Conservation (phyloP, 805 yeast genomes). For the Metschnikowia proteae region DNA sequence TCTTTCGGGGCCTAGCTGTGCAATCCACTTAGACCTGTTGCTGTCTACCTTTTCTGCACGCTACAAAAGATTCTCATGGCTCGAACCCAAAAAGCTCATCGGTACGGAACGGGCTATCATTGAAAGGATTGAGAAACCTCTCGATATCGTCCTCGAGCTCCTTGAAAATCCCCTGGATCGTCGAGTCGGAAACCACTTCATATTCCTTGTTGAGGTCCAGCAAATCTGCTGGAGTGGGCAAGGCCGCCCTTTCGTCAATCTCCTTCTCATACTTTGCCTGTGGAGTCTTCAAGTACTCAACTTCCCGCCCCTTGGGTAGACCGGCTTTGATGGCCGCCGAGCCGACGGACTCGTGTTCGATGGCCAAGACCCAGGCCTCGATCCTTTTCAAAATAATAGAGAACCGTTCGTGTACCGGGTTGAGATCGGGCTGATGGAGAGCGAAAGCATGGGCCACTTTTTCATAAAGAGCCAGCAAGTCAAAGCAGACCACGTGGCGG, state of each 20-base stretch:
- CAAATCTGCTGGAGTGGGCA: too few species aligned
- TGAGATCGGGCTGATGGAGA: not conserved
- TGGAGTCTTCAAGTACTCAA: constrained; percentile 16
- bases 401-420: constrained; percentile 10
- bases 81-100: constrained; percentile 4
- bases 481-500: constrained; percentile 1
- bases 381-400: constrained; percentile 23
- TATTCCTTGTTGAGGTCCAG: too few species aligned
- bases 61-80: not conserved
- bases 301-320: constrained; percentile 30
- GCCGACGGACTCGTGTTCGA: constrained; percentile 5
- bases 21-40: too few species aligned
- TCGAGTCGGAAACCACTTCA: constrained; percentile 5
- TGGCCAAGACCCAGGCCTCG: constrained; percentile 15
- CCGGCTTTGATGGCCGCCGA: constrained; percentile 17
- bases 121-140: constrained; percentile 28
- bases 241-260: not conserved
- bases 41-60: too few species aligned
- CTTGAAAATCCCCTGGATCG: constrained; percentile 28
- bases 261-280: not conserved
- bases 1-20: too few species aligned
- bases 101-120: constrained; percentile 9
- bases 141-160: constrained; percentile 30
- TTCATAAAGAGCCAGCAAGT: constrained; percentile 5
- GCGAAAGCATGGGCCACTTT: constrained; percentile 6